phyloP scores from a whole-genome alignment of 257 asterid species.

The Solanum infundibuliforme region DNA sequence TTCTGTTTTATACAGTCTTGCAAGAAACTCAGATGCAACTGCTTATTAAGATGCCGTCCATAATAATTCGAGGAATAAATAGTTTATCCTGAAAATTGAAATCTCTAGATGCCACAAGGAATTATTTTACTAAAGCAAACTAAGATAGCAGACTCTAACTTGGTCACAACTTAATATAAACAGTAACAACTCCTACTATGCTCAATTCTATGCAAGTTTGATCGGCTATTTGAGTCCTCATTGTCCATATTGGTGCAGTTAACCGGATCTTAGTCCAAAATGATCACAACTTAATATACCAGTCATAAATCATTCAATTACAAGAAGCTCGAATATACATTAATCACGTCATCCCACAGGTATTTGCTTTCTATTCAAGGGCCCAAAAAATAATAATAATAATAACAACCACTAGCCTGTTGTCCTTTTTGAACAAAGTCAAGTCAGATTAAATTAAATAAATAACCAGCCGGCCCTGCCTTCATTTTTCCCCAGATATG shows the following conservation, averaged over 20 bases:
- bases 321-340: not conserved
- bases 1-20: not conserved
- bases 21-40: not conserved
- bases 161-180: not conserved
- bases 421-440: not conserved
- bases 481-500: not conserved
- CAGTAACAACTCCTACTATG: not conserved
- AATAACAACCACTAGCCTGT: not conserved
- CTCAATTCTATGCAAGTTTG: not conserved
- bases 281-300: not conserved
- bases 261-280: not conserved
- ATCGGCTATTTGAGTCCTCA: not conserved
- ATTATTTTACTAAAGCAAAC: not conserved
- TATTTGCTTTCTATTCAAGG: not conserved
- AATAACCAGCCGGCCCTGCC: not conserved
- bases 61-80: not conserved
- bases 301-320: not conserved
- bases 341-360: not conserved
- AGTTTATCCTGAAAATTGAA: not conserved
- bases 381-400: not conserved
- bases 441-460: not conserved
- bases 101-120: not conserved
- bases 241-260: not conserved
- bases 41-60: not conserved
- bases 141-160: not conserved